These are phyloP conservation scores for Rhodotorula mucilaginosa DNA, from an alignment of 1,284 basidiomycete genomes.

Conservation along the genomic window DNA sequence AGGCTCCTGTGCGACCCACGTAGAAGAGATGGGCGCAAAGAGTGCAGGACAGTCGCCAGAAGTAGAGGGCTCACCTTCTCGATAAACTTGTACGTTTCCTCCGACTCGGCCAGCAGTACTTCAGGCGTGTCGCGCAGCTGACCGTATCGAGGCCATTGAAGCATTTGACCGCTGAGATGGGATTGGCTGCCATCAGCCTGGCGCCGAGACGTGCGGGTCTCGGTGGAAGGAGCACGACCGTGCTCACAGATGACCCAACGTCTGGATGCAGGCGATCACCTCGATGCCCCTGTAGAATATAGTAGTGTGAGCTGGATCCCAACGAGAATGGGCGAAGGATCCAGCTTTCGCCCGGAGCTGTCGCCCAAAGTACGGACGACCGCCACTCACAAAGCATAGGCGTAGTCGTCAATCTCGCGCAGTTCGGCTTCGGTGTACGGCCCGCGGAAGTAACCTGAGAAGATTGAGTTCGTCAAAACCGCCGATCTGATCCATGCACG, in stretches of 20 bases:
- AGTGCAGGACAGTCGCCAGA: neutral
- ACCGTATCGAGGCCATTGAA: slow-evolving; percentile 50
- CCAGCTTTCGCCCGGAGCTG: too few species aligned
- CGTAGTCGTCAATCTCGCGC: slow-evolving; percentile 49
- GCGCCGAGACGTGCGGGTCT: neutral
- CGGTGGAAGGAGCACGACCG: neutral
- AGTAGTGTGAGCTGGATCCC: rapidly evolving
- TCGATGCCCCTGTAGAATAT: slow-evolving; percentile 41
- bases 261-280: slow-evolving; percentile 47
- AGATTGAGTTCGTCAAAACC: neutral
- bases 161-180: slow-evolving; percentile 47
- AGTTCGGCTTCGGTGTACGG: slow-evolving; percentile 44
- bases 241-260: slow-evolving; percentile 47
- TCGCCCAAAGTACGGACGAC: neutral
- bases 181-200: neutral
- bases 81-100: slow-evolving; percentile 48
- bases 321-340: neutral
- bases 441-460: slow-evolving; percentile 34
- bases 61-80: slow-evolving; percentile 40
- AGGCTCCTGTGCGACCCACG: neutral
- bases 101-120: slow-evolving; percentile 47
- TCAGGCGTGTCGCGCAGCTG: slow-evolving; percentile 49
- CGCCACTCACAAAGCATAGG: slow-evolving; percentile 35
- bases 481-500: too few species aligned
- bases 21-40: too few species aligned